phyloP scores from a whole-genome alignment of 768 basidiomycete genomes.

The Fomitopsis pulvina region DNA sequence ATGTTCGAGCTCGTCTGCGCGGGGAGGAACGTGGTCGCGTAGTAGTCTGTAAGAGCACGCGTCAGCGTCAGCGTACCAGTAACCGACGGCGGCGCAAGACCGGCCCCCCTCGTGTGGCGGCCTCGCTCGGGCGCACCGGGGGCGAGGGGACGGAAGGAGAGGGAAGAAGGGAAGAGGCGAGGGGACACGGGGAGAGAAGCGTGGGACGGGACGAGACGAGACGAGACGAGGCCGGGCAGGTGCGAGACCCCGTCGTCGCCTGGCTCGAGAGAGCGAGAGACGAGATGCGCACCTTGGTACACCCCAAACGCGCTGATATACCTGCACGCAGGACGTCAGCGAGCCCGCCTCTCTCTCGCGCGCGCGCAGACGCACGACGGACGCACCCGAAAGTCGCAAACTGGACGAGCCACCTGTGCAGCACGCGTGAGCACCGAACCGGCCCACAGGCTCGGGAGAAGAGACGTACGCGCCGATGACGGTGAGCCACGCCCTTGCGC shows the following conservation, averaged over 20 bases:
- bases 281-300: constrained; percentile 18
- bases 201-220: too few species aligned
- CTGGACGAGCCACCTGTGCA: constrained; percentile 16
- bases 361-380: not conserved
- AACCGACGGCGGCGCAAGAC: not conserved
- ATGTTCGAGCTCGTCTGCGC: constrained; percentile 14
- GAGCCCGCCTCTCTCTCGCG: not conserved
- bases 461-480: constrained; percentile 15
- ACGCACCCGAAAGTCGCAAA: constrained; percentile 20
- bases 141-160: too few species aligned
- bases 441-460: too few species aligned
- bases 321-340: constrained; percentile 3
- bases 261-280: not conserved
- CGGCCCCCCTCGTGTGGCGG: too few species aligned
- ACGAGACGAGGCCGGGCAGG: not conserved
- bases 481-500: constrained; percentile 14
- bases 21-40: constrained; percentile 14
- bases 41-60: constrained; percentile 10
- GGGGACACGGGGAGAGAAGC: too few species aligned
- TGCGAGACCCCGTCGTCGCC: not conserved
- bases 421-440: not conserved
- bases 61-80: not conserved
- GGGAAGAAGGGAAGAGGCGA: too few species aligned
- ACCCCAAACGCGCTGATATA: constrained; percentile 23
- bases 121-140: too few species aligned